Evolutionary conservation across 768 basidiomycete genomes (phyloP).

Genomic region (Floccularia luteovirens): DNA sequence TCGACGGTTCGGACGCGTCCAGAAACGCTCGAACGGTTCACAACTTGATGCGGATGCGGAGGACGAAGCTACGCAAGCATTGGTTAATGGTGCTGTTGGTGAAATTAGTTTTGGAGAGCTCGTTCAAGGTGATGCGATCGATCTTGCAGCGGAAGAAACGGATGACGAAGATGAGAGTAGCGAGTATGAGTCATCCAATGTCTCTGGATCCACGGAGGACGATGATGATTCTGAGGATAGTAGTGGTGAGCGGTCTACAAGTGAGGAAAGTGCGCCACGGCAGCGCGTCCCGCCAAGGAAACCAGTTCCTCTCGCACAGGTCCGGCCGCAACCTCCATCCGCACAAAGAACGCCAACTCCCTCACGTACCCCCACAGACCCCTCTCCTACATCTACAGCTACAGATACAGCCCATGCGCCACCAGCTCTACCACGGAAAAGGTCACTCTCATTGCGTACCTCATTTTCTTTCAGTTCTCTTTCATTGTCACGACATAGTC

Average conservation of each 20-base stretch:
- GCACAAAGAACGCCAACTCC: slow-evolving; percentile 7
- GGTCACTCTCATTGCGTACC: slow-evolving; percentile 45
- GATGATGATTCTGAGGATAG: slow-evolving; percentile 19
- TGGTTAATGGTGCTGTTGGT: slow-evolving; percentile 75
- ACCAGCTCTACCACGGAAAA: slow-evolving; percentile 15
- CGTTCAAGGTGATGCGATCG: slow-evolving; percentile 70
- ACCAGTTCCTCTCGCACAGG: no score
- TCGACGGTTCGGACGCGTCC: slow-evolving; percentile 77
- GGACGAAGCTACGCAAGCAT: slow-evolving; percentile 74
- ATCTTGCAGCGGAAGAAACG: slow-evolving; percentile 69
- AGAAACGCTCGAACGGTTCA: slow-evolving; percentile 35
- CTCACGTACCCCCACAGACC: slow-evolving; percentile 1
- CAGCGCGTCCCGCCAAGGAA: background rate
- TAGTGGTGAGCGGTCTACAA: slow-evolving; percentile 16
- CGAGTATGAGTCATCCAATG: slow-evolving; percentile 26
- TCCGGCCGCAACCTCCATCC: no score
- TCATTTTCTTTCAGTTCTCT: slow-evolving; percentile 18
- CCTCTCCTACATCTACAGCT: slow-evolving; percentile 7
- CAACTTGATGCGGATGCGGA: slow-evolving; percentile 54
- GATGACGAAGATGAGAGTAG: slow-evolving; percentile 26
- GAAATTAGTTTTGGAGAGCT: slow-evolving; percentile 81
- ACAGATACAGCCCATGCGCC: slow-evolving; percentile 10
- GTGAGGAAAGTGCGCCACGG: slow-evolving; percentile 13
- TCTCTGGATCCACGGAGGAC: slow-evolving; percentile 25
- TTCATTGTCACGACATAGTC: slow-evolving; percentile 17